Percentiles rank a stretch among this genome's conserved stretches.
Conservation (phyloP, 345 rosid genomes). For the Eucalyptus sp. region DNA sequence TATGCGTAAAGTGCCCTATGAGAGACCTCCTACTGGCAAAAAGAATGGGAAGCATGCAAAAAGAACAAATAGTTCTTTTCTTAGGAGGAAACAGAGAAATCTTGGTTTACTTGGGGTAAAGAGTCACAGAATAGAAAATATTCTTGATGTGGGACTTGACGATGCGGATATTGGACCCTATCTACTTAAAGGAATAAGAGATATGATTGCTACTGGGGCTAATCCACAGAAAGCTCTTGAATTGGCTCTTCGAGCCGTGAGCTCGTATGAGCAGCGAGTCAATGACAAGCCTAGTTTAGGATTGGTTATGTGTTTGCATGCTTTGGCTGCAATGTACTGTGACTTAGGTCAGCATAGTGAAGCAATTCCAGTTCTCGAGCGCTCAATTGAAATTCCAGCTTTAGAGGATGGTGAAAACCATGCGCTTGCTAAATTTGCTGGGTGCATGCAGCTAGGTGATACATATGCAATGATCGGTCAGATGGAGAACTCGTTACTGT, state of each 20-base stretch:
- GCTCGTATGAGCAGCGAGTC: slow-evolving; percentile 47
- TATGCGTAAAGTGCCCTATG: slow-evolving; percentile 8
- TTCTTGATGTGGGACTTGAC: slow-evolving; percentile 11
- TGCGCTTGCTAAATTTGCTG: slow-evolving; percentile 77
- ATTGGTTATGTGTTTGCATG: slow-evolving; percentile 76
- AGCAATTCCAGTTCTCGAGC: slow-evolving; percentile 75
- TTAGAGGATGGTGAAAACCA: slow-evolving; percentile 63
- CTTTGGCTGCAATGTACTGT: slow-evolving; percentile 57
- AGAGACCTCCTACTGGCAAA: slow-evolving; percentile 17
- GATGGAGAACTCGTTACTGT: slow-evolving; percentile 61
- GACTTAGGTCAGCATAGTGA: slow-evolving; percentile 54
- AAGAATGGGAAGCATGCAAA: slow-evolving; percentile 19
- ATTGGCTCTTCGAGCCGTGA: slow-evolving; percentile 43
- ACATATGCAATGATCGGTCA: slow-evolving; percentile 75
- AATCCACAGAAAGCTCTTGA: slow-evolving; percentile 58
- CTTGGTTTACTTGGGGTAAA: slow-evolving; percentile 21
- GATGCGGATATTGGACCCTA: slow-evolving; percentile 59
- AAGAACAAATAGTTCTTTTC: slow-evolving; percentile 10
- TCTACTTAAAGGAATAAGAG: slow-evolving; percentile 55
- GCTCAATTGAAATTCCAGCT: slow-evolving; percentile 54
- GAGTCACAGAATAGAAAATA: slow-evolving; percentile 1
- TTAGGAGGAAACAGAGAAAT: slow-evolving; percentile 15
- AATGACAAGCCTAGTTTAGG: slow-evolving; percentile 28
- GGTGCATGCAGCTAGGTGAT: slow-evolving; percentile 92
- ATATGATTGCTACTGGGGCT: slow-evolving; percentile 58